Percentiles rank a stretch among this genome's conserved stretches.
These are phyloP conservation scores for Penicillium palitans DNA, from an alignment of 2,329 filamentous ascomycete genomes.

Conservation along the genomic window DNA sequence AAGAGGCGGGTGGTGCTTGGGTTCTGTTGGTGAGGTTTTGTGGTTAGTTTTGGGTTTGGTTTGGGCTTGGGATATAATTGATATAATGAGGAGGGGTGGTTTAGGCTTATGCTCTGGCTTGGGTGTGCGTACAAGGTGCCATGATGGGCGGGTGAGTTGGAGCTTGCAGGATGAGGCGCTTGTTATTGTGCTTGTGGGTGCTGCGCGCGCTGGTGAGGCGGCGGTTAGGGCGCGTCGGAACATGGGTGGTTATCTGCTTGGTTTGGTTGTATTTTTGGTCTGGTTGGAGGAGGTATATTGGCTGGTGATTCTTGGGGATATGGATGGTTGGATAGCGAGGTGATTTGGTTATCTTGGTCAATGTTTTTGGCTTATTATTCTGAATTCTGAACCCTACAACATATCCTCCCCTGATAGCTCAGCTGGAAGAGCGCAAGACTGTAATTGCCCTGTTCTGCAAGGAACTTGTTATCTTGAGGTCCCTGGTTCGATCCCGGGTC, in stretches of 20 bases:
- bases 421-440: constrained; percentile 11
- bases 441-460: background rate
- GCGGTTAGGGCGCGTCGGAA: constrained; percentile 18
- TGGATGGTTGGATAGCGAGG: background rate
- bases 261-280: background rate
- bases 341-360: background rate
- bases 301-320: background rate
- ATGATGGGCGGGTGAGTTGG: constrained; percentile 16
- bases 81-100: too few relatives aligned
- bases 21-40: background rate
- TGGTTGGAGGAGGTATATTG: background rate
- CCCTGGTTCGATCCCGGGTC: constrained; percentile 8
- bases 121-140: constrained; percentile 17
- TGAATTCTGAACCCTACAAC: accelerated
- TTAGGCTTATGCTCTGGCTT: background rate
- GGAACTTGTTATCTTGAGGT: constrained; percentile 5
- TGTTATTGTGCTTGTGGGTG: constrained; percentile 6
- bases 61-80: background rate
- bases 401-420: constrained; percentile 3
- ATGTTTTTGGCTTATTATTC: accelerated
- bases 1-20: constrained; percentile 12
- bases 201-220: constrained; percentile 16
- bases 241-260: constrained; percentile 7
- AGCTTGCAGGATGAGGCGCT: constrained; percentile 10
- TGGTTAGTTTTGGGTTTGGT: background rate